phyloP scores from a whole-genome alignment of 2,329 filamentous ascomycete genomes.

The Colletotrichum sp. region DNA sequence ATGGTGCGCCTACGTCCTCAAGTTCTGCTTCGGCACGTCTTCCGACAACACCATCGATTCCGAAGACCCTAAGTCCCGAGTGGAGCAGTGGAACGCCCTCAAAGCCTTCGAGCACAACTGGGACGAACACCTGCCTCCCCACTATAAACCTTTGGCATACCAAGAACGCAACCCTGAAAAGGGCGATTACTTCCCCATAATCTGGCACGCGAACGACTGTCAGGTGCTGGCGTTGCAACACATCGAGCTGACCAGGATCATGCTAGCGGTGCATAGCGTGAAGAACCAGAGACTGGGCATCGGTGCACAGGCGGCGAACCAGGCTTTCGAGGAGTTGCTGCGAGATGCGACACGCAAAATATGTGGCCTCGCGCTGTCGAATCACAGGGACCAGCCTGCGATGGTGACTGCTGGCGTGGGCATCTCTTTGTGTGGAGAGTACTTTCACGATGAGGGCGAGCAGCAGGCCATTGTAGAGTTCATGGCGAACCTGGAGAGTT shows the following conservation, averaged over 20 bases:
- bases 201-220: constrained; percentile 29
- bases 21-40: constrained; percentile 59
- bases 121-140: constrained; percentile 50
- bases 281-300: constrained; percentile 41
- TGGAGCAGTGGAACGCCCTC: constrained; percentile 46
- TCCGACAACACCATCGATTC: not conserved
- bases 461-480: constrained; percentile 53
- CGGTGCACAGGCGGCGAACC: constrained; percentile 32
- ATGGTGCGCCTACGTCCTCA: constrained; percentile 66
- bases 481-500: constrained; percentile 48
- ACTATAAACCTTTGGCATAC: constrained; percentile 60
- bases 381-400: constrained; percentile 57
- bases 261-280: constrained; percentile 63
- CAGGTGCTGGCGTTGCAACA: not conserved
- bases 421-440: constrained; percentile 52
- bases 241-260: constrained; percentile 40
- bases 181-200: constrained; percentile 57
- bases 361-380: constrained; percentile 64
- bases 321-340: constrained; percentile 41
- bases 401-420: constrained; percentile 62
- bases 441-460: constrained; percentile 47
- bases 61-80: constrained; percentile 31
- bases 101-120: constrained; percentile 51
- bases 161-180: constrained; percentile 33
- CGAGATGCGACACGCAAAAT: constrained; percentile 53